Evolutionary conservation across 495 filamentous ascomycete genomes (phyloP).

Genomic region (Hypoxylon subgilvum): DNA sequence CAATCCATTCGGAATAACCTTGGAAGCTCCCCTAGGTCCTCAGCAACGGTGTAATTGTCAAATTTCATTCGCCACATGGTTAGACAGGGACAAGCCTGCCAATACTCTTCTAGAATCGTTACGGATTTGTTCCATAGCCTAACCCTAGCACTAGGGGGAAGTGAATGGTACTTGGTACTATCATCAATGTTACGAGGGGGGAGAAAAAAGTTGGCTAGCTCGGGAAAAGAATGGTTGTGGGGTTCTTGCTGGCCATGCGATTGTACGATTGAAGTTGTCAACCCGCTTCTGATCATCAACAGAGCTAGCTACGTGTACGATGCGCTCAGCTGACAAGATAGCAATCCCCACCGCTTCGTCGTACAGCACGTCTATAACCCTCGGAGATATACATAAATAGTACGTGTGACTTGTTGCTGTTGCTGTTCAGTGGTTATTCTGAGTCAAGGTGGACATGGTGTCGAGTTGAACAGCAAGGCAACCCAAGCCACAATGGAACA

Average conservation of each 20-base stretch:
- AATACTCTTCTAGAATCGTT: constrained; percentile 40
- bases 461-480: constrained; percentile 10
- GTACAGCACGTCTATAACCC: constrained; percentile 20
- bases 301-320: constrained; percentile 39
- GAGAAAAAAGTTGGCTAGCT: constrained; percentile 12
- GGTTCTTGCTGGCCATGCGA: constrained; percentile 26
- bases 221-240: constrained; percentile 20
- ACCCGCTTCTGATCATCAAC: constrained; percentile 30
- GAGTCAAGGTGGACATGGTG: constrained; percentile 6
- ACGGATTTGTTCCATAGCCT: constrained; percentile 39
- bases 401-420: constrained; percentile 9
- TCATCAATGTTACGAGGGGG: no score
- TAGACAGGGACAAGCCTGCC: constrained; percentile 22
- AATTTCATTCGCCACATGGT: constrained; percentile 40
- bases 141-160: constrained; percentile 20
- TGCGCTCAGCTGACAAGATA: constrained; percentile 37
- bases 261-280: constrained; percentile 20
- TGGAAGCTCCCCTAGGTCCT: constrained; percentile 14
- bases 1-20: constrained; percentile 17
- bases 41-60: constrained; percentile 11
- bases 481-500: constrained; percentile 19
- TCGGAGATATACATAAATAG: constrained; percentile 19
- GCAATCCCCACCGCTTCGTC: constrained; percentile 24
- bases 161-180: no score
- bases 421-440: not conserved